Conservation (phyloP, 2,329 filamentous ascomycete genomes). For the Stylonectria norvegica region DNA sequence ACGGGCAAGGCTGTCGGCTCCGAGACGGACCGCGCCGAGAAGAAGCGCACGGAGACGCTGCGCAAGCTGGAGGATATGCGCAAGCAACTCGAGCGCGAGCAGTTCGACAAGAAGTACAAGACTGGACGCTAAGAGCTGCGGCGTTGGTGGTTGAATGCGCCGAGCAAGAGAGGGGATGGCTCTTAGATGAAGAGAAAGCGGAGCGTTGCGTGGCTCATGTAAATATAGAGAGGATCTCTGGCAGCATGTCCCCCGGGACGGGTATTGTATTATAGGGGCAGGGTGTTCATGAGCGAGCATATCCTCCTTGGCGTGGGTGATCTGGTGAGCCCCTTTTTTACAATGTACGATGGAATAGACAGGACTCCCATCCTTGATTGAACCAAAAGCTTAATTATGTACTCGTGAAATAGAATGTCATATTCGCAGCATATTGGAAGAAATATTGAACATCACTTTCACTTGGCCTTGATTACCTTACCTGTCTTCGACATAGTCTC, state of each 20-base stretch:
- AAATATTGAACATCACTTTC: conserved; percentile 4
- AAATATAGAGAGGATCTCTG: conserved; percentile 10
- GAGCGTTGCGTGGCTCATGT: conserved; percentile 10
- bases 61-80: conserved; percentile 36
- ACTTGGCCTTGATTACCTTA: no score
- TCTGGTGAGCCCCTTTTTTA: background rate
- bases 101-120: conserved; percentile 43
- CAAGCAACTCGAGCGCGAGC: conserved; percentile 34
- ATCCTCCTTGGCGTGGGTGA: conserved; percentile 6
- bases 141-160: background rate
- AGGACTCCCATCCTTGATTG: conserved; percentile 12
- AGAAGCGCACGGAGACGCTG: conserved; percentile 33
- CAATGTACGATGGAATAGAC: conserved; percentile 14
- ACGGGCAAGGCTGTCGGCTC: conserved; percentile 33
- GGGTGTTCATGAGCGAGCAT: conserved; percentile 1
- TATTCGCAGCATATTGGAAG: no score
- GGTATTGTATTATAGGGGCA: conserved; percentile 15
- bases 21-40: conserved; percentile 34
- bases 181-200: no score
- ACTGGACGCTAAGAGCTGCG: conserved; percentile 7
- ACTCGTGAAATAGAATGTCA: no score
- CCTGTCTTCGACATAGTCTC: no score
- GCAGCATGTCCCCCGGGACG: conserved; percentile 2
- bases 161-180: no score
- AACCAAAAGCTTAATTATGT: no score